These are phyloP conservation scores for Pholiota adiposa DNA, from an alignment of 1,284 basidiomycete genomes.

Conservation along the genomic window DNA sequence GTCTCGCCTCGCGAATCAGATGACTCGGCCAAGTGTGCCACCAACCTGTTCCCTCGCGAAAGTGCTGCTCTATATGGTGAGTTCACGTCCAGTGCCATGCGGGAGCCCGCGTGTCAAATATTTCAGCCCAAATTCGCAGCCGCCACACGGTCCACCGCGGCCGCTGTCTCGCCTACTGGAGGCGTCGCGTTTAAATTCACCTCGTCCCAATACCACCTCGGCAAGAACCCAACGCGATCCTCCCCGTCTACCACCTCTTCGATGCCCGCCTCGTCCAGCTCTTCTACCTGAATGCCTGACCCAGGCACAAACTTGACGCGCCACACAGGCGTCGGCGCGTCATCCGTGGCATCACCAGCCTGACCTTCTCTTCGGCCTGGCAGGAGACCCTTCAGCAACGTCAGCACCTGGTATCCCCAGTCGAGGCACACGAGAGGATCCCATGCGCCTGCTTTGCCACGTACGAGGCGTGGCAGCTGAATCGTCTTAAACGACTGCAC, in stretches of 20 bases:
- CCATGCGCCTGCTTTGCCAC: conserved; percentile 77
- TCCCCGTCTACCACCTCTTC: conserved; percentile 66
- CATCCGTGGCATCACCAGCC: conserved; percentile 7
- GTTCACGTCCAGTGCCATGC: conserved; percentile 26
- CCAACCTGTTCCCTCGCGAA: conserved; percentile 17
- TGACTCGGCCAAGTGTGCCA: conserved; percentile 32
- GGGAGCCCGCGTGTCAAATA: conserved; percentile 29
- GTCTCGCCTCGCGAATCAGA: conserved; percentile 33
- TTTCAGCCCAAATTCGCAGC: conserved; percentile 29
- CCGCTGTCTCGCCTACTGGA: background rate
- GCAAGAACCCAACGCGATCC: conserved; percentile 76
- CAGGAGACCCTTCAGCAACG: conserved; percentile 52
- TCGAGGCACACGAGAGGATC: conserved; percentile 75
- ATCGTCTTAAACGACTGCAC: conserved; percentile 74
- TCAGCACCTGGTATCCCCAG: conserved; percentile 73
- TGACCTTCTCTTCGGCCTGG: conserved; percentile 16
- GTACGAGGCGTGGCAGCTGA: conserved; percentile 74
- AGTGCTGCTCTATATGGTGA: conserved; percentile 26
- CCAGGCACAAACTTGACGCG: conserved; percentile 65
- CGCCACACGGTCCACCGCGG: conserved; percentile 15
- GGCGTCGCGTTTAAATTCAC: conserved; percentile 10
- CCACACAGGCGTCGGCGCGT: conserved; percentile 51
- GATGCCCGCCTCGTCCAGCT: conserved; percentile 50
- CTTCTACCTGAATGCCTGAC: conserved; percentile 49
- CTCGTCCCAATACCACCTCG: conserved; percentile 71